A percentile compares a stretch with the other conserved stretches of the same genome.
These are phyloP conservation scores for Phytophthora quininea DNA, from an alignment of 352 stramenopile genomes.

Conservation along the genomic window DNA sequence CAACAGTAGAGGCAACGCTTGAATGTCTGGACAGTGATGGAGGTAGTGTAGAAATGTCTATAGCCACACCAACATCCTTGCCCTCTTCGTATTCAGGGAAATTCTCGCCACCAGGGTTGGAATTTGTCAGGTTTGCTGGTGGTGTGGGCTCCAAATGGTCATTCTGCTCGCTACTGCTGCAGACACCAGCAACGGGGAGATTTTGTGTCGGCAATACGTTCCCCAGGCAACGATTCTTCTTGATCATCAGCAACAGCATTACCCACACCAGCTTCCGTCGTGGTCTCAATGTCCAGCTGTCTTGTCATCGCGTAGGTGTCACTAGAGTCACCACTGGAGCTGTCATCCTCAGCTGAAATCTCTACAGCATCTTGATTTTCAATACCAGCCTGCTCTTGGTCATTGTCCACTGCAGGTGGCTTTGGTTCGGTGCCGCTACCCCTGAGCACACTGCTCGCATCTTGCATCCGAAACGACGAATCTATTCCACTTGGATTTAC, in stretches of 20 bases:
- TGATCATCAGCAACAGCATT: too few relatives aligned
- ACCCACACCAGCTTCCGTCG: too few relatives aligned
- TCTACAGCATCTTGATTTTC: background rate
- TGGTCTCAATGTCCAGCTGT: background rate
- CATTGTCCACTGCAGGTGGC: conserved; percentile 6
- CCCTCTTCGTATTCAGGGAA: too few relatives aligned
- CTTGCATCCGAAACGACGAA: conserved; percentile 26
- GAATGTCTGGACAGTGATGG: conserved; percentile 19
- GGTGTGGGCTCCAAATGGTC: too few relatives aligned
- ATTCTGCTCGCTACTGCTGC: too few relatives aligned
- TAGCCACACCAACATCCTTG: too few relatives aligned
- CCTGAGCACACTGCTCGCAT: conserved; percentile 14
- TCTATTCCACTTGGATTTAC: conserved; percentile 13
- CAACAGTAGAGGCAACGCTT: conserved; percentile 21
- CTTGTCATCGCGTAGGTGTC: background rate
- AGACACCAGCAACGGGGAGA: too few relatives aligned
- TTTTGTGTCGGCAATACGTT: too few relatives aligned
- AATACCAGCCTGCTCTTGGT: background rate
- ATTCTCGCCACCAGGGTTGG: too few relatives aligned
- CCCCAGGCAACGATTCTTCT: too few relatives aligned
- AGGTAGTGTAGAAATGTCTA: too few relatives aligned
- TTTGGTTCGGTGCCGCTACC: conserved; percentile 8
- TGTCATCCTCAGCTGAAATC: background rate
- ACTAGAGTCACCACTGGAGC: background rate
- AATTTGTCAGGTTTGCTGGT: too few relatives aligned